Evolutionary conservation across 805 yeast genomes (phyloP).

Genomic region (Nakazawaea ernobii): DNA sequence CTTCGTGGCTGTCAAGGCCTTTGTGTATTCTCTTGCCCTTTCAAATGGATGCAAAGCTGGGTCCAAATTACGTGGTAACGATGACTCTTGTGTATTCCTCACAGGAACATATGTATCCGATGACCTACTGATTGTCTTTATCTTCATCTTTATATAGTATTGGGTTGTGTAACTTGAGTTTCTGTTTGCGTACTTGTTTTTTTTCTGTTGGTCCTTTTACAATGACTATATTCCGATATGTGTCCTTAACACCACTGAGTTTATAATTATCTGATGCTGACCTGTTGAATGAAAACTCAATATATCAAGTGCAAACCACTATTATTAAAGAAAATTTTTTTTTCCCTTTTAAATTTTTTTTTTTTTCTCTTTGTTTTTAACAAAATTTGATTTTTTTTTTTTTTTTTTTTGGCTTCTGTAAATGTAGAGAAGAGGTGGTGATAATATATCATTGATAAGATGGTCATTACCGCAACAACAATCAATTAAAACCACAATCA

Average conservation of each 20-base stretch:
- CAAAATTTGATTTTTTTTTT: not conserved
- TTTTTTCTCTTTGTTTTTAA: not conserved
- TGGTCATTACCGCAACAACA: not conserved
- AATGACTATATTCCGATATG: too few species aligned
- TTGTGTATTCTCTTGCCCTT: conserved; percentile 92
- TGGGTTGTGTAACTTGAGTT: too few species aligned
- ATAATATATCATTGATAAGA: not conserved
- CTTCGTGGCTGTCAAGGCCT: conserved; percentile 92
- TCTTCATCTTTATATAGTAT: conserved; percentile 46
- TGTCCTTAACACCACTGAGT: too few species aligned
- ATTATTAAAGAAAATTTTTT: not conserved
- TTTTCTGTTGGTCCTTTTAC: too few species aligned
- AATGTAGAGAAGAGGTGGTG: not conserved
- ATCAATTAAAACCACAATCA: not conserved
- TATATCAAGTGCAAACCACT: not conserved
- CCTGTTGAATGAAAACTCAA: not conserved
- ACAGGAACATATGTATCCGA: conserved; percentile 92
- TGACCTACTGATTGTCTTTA: conserved; percentile 84
- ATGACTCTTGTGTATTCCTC: conserved; percentile 80
- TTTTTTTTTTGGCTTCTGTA: not conserved
- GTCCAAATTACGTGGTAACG: conserved; percentile 82
- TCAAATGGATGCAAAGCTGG: conserved; percentile 97
- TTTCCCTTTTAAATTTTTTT: not conserved
- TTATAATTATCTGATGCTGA: not conserved
- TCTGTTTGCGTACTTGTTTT: too few species aligned